Evolutionary conservation across 495 filamentous ascomycete species (phyloP).

Genomic region (Aspergillus cristatus): DNA sequence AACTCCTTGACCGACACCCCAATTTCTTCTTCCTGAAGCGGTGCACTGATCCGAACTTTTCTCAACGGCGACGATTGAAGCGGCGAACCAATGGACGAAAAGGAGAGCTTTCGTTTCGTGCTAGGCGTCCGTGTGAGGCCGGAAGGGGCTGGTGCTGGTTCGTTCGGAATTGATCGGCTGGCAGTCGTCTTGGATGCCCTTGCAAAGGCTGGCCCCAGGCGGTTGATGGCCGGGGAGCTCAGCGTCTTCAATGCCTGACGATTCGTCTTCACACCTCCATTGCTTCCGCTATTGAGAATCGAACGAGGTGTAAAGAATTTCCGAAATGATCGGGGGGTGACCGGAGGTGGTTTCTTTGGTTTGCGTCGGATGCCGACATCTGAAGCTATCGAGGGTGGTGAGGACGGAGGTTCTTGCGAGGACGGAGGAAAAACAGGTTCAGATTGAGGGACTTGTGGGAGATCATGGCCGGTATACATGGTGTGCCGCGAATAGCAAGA

Average conservation of each 20-base stretch:
- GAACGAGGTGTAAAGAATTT: slow-evolving; percentile 75
- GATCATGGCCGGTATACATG: slow-evolving; percentile 29
- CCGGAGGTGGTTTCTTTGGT: slow-evolving; percentile 41
- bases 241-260: slow-evolving; percentile 63
- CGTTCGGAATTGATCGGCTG: slow-evolving; percentile 18
- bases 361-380: slow-evolving; percentile 32
- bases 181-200: slow-evolving; percentile 28
- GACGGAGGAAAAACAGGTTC: slow-evolving; percentile 31
- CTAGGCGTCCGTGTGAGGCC: slow-evolving; percentile 28
- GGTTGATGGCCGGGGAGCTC: slow-evolving; percentile 53
- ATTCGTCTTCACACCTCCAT: slow-evolving; percentile 42
- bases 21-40: slow-evolving; percentile 23
- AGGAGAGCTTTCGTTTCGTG: slow-evolving; percentile 36
- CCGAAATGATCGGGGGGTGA: slow-evolving; percentile 67
- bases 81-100: slow-evolving; percentile 41
- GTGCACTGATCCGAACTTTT: slow-evolving; percentile 27
- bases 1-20: slow-evolving; percentile 23
- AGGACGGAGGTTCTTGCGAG: slow-evolving; percentile 33
- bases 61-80: slow-evolving; percentile 47
- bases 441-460: slow-evolving; percentile 32
- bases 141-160: slow-evolving; percentile 14
- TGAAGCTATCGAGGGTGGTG: slow-evolving; percentile 38
- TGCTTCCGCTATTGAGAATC: slow-evolving; percentile 29
- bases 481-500: slow-evolving; percentile 15
- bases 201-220: slow-evolving; percentile 39